Evolutionary conservation across 495 filamentous ascomycete species (phyloP).

Genomic region (Trichoderma erinaceum): DNA sequence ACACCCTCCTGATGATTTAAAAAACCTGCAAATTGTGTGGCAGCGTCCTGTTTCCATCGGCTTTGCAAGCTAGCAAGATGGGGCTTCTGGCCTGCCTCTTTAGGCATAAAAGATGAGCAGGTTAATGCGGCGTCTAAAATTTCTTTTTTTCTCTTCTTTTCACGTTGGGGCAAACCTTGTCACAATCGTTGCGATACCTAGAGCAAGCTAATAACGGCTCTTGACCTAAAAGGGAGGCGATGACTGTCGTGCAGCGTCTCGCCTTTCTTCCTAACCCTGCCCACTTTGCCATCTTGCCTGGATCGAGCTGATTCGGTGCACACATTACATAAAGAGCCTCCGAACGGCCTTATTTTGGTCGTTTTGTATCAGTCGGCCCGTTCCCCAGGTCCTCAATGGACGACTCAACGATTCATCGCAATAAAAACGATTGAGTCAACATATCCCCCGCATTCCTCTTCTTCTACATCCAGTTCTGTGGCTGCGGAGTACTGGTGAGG

Average conservation of each 20-base stretch:
- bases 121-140: neutral
- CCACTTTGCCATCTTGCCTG: neutral
- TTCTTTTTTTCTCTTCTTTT: too few species aligned
- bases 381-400: neutral
- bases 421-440: neutral
- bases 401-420: neutral
- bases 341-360: neutral
- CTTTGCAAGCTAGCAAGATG: neutral
- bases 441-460: neutral
- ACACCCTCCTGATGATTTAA: too few species aligned
- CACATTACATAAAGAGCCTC: neutral
- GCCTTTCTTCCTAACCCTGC: neutral
- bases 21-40: neutral
- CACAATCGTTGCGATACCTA: neutral
- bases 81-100: conserved; percentile 4
- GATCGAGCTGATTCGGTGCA: neutral
- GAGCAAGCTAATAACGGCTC: neutral
- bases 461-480: neutral
- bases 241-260: neutral
- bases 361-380: neutral
- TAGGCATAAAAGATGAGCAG: neutral
- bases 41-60: neutral
- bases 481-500: neutral
- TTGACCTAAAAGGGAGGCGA: neutral
- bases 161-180: neutral